Percentiles rank a stretch among this genome's conserved stretches.
phyloP scores from a whole-genome alignment of 352 stramenopile species.

The Phytophthora syringae region DNA sequence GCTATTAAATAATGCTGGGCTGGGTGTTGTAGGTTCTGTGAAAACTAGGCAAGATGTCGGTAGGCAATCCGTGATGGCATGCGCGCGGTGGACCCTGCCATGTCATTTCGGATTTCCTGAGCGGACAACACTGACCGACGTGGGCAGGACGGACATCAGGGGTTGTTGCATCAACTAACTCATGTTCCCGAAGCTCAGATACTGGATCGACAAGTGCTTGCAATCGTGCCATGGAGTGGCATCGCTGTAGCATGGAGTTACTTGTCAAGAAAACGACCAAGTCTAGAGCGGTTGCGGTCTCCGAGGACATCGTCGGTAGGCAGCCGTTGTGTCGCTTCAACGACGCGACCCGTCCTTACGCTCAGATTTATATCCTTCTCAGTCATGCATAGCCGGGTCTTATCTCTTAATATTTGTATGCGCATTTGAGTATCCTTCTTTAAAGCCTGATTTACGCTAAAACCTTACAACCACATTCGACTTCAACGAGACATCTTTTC shows the following conservation, averaged over 20 bases:
- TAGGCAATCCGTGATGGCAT: not conserved
- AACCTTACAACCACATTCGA: not conserved
- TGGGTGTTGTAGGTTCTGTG: too few species aligned
- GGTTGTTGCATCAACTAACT: too few species aligned
- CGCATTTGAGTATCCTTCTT: not conserved
- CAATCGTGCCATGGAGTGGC: too few species aligned
- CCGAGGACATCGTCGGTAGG: not conserved
- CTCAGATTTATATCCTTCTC: slow-evolving; percentile 3
- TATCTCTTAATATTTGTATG: not conserved
- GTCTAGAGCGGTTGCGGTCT: too few species aligned
- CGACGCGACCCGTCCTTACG: not conserved
- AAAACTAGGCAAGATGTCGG: not conserved
- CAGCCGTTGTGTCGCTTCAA: slow-evolving; percentile 6
- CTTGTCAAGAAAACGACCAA: too few species aligned
- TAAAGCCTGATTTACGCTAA: not conserved
- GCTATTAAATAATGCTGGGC: too few species aligned
- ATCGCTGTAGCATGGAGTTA: too few species aligned
- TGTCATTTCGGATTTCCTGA: not conserved
- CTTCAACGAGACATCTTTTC: slow-evolving; percentile 12
- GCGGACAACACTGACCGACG: too few species aligned
- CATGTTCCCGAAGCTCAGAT: too few species aligned
- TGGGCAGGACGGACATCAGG: too few species aligned
- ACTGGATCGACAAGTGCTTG: too few species aligned
- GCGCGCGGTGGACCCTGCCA: not conserved
- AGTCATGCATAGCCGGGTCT: not conserved